Evolutionary conservation across 2,329 filamentous ascomycete species (phyloP), one percentile per base, ranked within the genome.

Genomic region (Ilyonectria sp.): DNA sequence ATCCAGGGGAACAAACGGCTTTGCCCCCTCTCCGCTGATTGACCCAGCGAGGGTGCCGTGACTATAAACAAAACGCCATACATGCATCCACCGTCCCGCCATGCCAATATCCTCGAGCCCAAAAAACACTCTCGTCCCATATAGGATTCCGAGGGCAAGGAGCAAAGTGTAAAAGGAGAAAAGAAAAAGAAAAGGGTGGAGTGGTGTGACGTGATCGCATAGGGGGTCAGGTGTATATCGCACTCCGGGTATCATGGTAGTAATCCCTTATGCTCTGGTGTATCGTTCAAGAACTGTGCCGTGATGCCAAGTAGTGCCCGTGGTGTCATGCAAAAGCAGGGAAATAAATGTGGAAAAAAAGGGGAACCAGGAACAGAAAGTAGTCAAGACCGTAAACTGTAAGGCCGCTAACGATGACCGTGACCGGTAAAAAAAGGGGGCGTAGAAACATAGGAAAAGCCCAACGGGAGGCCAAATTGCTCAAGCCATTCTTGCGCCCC

Each of bases 181-280:
- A 64, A 10, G 65, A 68, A 52, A 60, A 75, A 74, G 69, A 69
- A 72, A 77, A 78, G 70, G 56, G 74, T 76, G 76, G 80, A 80
- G 80, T 82, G 80, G 79, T 80, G 77, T 79, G 78, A 79, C 76
- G 71, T 77, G 71, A 76, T 77, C 71, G 75, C 71, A 67, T 74
- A 71, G 63, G 72, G 74, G 73, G 75, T 74, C 73, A 76, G 70
- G 74, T 76, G 74, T 74, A 56, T 72, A 72, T 78, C 77, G 79
- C 79, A 79, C 79, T 81, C 80, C 79, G 80, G 80, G 80, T 82
- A 82, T 82, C 80, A 78, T 78, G 70, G 71, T 78, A 68, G 76
- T 69, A 77, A 72, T 69, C 75, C 78, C 76, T 76, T 68, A 79
- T 80, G 78, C 77, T 77, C 62, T 77, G 74, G 74, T 79, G 74